Percentiles rank a stretch among this genome's conserved stretches.
These are phyloP conservation scores for Neurospora sp. DNA, from an alignment of 495 filamentous ascomycete species.

Conservation along the genomic window DNA sequence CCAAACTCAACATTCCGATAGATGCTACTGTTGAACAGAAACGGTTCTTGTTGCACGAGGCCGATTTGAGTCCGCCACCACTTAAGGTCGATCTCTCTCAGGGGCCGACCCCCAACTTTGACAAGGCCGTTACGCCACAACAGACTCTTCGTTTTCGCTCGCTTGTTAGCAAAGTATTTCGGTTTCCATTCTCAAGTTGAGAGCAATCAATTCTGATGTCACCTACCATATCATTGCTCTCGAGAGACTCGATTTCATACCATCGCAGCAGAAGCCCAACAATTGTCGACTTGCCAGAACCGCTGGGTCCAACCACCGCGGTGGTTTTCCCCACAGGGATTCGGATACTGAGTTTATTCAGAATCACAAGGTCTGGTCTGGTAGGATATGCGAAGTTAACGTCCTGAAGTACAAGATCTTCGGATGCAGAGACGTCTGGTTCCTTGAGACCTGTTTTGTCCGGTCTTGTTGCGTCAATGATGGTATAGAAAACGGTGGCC, in stretches of 20 bases:
- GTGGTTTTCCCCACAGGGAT: slow-evolving; percentile 71
- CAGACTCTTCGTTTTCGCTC: slow-evolving; percentile 17
- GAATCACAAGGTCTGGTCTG: slow-evolving; percentile 46
- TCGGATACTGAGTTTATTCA: slow-evolving; percentile 40
- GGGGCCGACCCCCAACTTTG: slow-evolving; percentile 39
- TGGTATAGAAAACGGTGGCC: slow-evolving; percentile 45
- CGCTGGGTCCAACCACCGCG: slow-evolving; percentile 74
- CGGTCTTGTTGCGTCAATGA: slow-evolving; percentile 44
- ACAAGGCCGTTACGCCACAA: slow-evolving; percentile 39
- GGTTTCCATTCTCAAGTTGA: slow-evolving; percentile 6
- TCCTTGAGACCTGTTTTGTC: slow-evolving; percentile 35
- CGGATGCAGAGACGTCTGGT: slow-evolving; percentile 33
- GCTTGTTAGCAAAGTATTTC: neutral
- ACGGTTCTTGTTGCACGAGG: slow-evolving; percentile 60
- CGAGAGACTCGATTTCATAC: slow-evolving; percentile 44
- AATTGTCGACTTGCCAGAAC: slow-evolving; percentile 62
- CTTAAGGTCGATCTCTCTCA: slow-evolving; percentile 45
- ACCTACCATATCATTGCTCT: slow-evolving; percentile 39
- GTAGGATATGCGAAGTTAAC: slow-evolving; percentile 58
- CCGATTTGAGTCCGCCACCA: slow-evolving; percentile 59
- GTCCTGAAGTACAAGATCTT: slow-evolving; percentile 48
- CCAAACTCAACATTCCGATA: slow-evolving; percentile 57
- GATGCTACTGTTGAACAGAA: slow-evolving; percentile 60
- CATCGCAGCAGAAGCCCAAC: slow-evolving; percentile 53
- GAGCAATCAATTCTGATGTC: neutral